Base-by-base conservation (phyloP, 2,329 filamentous ascomycete genomes). In the Phoma sp. region DNA sequence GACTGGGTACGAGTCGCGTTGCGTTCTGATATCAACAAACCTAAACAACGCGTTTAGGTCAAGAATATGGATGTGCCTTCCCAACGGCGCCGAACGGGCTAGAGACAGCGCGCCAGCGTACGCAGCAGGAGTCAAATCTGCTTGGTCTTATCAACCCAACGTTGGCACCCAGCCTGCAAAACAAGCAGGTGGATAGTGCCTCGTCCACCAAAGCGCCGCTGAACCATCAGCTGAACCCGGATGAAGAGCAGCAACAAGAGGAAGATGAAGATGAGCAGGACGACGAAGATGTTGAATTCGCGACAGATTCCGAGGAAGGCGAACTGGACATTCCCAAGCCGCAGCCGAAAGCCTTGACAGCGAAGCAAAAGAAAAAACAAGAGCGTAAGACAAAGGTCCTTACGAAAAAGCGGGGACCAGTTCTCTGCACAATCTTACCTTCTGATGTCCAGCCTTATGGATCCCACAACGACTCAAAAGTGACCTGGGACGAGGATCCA, bases 401-500 rank as follows among this genome's bases (percentile, higher is more conserved):
- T 22, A 52, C 51, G 11, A 56, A 43, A 27, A 57, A 62, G 47
- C 55, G 65, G 3, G 67, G 67, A 10, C 39, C 60, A 7, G 47
- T 63, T 2, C 35, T 67, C 10, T 47, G 62, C 24, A 60, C 50
- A 4, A 60, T 69, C 22, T 32, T 52, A 22, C 25, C 45, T 8
- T 50, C 49, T n/a, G 23, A 58, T 1, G 47, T 68, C 24, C 36
- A 14, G 7, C 61, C 65, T 10, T 44, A 60, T 6, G 11, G 42
- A 9, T 35, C 48, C 8, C 9, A 11, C n/a, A 44, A 57, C 7
- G 10, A 47, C 7, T 36, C 47, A 27, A 44, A 49, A 4, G 59
- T 70, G 7, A 56, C 52, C n/a, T 71, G 67, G 66, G 59, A 68
- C 6, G 24, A 52, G 30, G 64, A 67, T 2, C 61, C 64, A 5